Conservation (phyloP, 305 asterid species). For the Fraxinus albicans region DNA sequence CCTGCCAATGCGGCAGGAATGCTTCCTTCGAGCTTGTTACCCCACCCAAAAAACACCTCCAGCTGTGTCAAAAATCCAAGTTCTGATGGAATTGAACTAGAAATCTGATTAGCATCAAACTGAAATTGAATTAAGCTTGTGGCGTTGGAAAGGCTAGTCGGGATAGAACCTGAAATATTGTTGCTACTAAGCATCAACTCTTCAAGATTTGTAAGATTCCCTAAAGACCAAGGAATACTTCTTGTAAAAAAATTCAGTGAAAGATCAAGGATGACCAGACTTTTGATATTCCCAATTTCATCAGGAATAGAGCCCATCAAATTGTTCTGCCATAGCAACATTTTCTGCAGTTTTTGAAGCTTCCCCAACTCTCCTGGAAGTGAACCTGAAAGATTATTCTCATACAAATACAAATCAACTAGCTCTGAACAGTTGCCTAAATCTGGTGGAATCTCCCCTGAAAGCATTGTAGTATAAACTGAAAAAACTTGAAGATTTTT, state of each 20-base stretch:
- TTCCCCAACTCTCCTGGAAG: conserved; percentile 66
- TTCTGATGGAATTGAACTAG: conserved; percentile 69
- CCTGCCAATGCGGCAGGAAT: conserved; percentile 60
- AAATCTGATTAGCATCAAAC: conserved; percentile 67
- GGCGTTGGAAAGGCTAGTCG: conserved; percentile 69
- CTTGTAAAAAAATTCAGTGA: conserved; percentile 65
- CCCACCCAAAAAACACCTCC: conserved; percentile 81
- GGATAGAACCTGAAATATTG: conserved; percentile 81
- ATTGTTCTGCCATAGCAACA: conserved; percentile 76
- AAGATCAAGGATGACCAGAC: conserved; percentile 52
- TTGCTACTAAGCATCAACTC: conserved; percentile 84
- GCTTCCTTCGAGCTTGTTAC: conserved; percentile 74
- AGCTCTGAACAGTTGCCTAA: conserved; percentile 81
- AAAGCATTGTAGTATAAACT: conserved; percentile 68
- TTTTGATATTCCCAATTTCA: conserved; percentile 60
- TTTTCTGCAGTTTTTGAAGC: conserved; percentile 61
- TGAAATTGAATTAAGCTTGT: conserved; percentile 60
- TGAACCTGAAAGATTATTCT: conserved; percentile 64
- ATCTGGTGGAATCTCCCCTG: conserved; percentile 75
- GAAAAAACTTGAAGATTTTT: conserved; percentile 62
- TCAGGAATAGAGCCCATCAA: conserved; percentile 58
- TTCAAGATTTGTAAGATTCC: conserved; percentile 61
- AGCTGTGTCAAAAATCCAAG: conserved; percentile 54
- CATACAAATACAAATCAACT: conserved; percentile 59
- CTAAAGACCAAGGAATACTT: conserved; percentile 56